Evolutionary conservation across 768 basidiomycete species (phyloP), one percentile per base, ranked within the genome.

Genomic region (Pleurotus ostreatus): DNA sequence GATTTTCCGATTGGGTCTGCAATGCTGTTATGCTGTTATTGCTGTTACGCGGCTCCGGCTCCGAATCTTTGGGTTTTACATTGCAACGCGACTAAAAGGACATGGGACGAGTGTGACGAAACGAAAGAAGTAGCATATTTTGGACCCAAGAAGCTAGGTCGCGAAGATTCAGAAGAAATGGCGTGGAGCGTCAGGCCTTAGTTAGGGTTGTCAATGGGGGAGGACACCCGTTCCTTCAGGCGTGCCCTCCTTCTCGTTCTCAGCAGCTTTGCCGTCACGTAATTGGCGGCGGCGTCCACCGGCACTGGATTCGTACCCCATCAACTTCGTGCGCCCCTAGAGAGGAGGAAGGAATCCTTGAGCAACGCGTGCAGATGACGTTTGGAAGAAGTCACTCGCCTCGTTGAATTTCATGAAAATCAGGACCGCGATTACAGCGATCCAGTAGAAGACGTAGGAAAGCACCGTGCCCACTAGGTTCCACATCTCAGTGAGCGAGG

Each of bases 371-470:
- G 30, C 8, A 34, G 20, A 15, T n/a, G 16, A 49, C 3, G 34
- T 18, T 15, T 13, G 23, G 20, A 49, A 20, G 16, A 62, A 70
- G 55, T 59, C 5, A 44, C 9, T 18, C 20, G 78, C 83, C 74
- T 84, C 82, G 52, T 63, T 75, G 64, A 70, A 89, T 71, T 92
- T 92, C 75, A 89, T 72, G 61, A 71, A 80, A 49, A 89, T 65
- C 51, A 98, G 78, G 2, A 74, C 74, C 34, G 65, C 79, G 46
- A 95, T 84, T 61, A 89, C 89, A 11, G 86, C 82, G 59, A 97
- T 60, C 95, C 95, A 98, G 76, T 95, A 98, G 70, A 92, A 89
- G 47, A 92, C 83, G 68, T 98, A 98, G 0, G 85, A 74, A n/a
- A 96, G 75, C 18, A 98, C 79, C 1, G 87, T 81, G 11, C 95